Percentiles rank a stretch among this genome's conserved stretches.
Evolutionary conservation across 441 rosid species (phyloP).

Genomic region (Metrosideros polymorpha): DNA sequence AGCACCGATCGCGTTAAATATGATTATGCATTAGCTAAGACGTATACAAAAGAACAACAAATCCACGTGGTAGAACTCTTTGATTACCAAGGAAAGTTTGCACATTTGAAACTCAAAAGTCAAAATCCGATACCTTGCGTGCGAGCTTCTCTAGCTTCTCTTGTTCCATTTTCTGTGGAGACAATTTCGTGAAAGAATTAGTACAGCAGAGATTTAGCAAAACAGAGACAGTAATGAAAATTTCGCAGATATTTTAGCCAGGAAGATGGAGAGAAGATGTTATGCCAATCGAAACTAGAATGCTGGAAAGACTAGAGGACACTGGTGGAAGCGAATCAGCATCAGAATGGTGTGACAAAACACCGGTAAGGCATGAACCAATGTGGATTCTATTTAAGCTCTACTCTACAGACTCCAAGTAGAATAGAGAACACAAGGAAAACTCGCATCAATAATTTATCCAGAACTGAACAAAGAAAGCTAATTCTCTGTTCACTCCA

Average conservation of each 20-base stretch:
- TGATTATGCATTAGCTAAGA: not conserved
- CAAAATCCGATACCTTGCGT: slow-evolving; percentile 46
- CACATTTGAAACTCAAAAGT: not conserved
- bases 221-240: not conserved
- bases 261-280: not conserved
- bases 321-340: not conserved
- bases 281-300: not conserved
- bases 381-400: not conserved
- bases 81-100: not conserved
- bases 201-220: not conserved
- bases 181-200: not conserved
- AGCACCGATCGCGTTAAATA: not conserved
- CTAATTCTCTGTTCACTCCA: not conserved
- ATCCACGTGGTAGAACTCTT: not conserved
- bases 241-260: not conserved
- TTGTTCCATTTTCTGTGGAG: slow-evolving; percentile 76
- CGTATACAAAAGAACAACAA: not conserved
- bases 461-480: not conserved
- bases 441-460: not conserved
- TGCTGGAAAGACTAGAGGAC: not conserved
- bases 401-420: not conserved
- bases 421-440: not conserved
- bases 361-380: not conserved
- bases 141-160: slow-evolving; percentile 90
- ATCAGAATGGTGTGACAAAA: not conserved